Percentiles rank a stretch among this genome's conserved stretches.
Conservation (phyloP, 169 alveolate species). For the Eimeria acervulina region DNA sequence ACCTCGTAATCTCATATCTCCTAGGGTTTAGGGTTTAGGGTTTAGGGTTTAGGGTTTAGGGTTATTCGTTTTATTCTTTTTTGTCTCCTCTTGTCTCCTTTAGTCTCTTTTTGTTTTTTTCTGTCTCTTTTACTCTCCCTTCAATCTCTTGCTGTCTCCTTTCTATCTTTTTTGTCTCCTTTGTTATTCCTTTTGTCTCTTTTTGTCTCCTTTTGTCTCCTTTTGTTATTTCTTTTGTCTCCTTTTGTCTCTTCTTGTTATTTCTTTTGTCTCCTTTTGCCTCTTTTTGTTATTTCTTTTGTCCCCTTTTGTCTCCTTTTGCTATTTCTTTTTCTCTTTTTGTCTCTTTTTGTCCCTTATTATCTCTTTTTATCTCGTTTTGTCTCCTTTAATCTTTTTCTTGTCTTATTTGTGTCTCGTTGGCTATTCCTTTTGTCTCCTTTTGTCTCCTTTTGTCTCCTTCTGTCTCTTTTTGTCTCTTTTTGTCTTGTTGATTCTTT, state of each 20-base stretch:
- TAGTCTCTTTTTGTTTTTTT: not conserved
- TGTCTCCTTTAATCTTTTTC: not conserved
- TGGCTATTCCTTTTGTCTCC: too few species aligned
- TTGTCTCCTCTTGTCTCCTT: too few species aligned
- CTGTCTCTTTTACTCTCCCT: not conserved
- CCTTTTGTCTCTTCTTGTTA: too few species aligned
- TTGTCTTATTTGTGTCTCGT: too few species aligned
- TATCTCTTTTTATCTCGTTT: not conserved
- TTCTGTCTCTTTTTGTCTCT: too few species aligned
- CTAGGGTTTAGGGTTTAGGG: not conserved
- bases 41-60: constrained; percentile 3
- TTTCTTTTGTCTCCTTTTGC: not conserved
- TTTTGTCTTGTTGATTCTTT: not conserved
- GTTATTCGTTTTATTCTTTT: not conserved
- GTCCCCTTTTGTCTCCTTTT: not conserved
- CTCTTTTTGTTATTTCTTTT: not conserved
- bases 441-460: too few species aligned
- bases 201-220: too few species aligned
- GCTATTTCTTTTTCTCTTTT: not conserved
- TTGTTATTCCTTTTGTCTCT: too few species aligned
- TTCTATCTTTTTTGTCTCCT: not conserved
- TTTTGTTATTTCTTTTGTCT: too few species aligned
- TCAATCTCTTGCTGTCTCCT: not conserved
- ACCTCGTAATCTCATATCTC: too few species aligned
- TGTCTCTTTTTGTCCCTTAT: not conserved